phyloP scores from a whole-genome alignment of 306 rosid genomes.

The Prunus salicina region DNA sequence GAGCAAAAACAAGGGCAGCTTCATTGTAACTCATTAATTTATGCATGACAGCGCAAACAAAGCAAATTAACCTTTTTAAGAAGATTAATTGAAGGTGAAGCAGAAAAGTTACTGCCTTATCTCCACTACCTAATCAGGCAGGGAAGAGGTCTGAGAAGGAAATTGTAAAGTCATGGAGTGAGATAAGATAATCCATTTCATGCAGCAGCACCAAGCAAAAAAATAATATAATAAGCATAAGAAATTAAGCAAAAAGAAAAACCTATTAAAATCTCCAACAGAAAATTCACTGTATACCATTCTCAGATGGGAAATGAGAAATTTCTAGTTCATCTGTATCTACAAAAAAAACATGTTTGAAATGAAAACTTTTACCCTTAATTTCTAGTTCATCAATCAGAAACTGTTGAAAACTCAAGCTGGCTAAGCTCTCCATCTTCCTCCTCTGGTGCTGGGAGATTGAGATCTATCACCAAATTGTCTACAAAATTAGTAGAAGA shows the following conservation, averaged over 20 bases:
- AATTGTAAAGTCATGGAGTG: neutral
- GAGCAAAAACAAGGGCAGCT: neutral
- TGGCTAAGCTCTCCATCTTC: conserved; percentile 19
- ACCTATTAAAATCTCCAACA: neutral
- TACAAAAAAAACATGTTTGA: neutral
- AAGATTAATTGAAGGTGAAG: neutral
- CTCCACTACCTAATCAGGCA: neutral
- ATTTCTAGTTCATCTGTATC: neutral
- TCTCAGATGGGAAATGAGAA: neutral
- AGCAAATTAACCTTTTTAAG: neutral
- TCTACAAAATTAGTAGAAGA: conserved; percentile 6
- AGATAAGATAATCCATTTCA: neutral
- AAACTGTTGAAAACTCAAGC: neutral
- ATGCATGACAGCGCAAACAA: neutral
- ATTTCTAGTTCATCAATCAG: neutral
- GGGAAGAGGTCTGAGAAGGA: neutral
- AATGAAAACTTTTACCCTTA: neutral
- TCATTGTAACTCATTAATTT: neutral
- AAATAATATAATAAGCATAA: neutral
- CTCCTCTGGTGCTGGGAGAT: conserved; percentile 36
- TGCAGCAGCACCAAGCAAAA: neutral
- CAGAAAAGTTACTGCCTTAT: neutral
- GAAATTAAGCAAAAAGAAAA: neutral
- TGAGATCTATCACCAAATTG: conserved; percentile 38
- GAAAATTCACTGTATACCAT: neutral